phyloP scores from a whole-genome alignment of 164 flowering plant genomes.

The grape (Vitis vinifera) region DNA sequence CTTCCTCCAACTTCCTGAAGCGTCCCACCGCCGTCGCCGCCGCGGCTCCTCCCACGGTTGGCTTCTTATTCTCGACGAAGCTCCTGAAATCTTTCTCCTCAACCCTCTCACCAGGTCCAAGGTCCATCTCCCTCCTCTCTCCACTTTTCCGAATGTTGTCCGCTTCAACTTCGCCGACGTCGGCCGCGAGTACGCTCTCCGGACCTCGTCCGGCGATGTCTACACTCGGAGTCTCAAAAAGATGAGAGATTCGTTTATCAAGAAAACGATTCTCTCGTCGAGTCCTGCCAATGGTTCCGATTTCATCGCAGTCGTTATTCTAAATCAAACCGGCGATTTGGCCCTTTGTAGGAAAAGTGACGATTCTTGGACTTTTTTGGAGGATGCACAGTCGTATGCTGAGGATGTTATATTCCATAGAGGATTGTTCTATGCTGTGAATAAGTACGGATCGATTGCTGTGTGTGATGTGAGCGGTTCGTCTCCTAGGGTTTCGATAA shows the following conservation, averaged over 20 bases:
- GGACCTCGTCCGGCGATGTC: slow-evolving; percentile 12
- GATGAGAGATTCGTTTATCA: slow-evolving; percentile 52
- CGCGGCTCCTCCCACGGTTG: slow-evolving; percentile 72
- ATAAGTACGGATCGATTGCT: slow-evolving; percentile 31
- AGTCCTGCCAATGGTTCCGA: slow-evolving; percentile 20
- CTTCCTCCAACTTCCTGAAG: slow-evolving; percentile 37
- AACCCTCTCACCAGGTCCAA: slow-evolving; percentile 46
- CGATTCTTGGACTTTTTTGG: slow-evolving; percentile 33
- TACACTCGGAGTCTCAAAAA: slow-evolving; percentile 25
- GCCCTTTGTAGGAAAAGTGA: slow-evolving; percentile 41
- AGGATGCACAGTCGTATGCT: slow-evolving; percentile 17
- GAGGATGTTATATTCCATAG: slow-evolving; percentile 43
- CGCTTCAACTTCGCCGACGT: slow-evolving; percentile 32
- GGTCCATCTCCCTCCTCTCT: slow-evolving; percentile 40
- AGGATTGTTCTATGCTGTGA: slow-evolving; percentile 44
- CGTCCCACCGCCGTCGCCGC: slow-evolving; percentile 32
- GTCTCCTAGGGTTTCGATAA: slow-evolving; percentile 24
- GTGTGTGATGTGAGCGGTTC: slow-evolving; percentile 30
- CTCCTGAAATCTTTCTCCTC: slow-evolving; percentile 35
- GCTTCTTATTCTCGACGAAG: slow-evolving; percentile 47
- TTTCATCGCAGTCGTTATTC: slow-evolving; percentile 43
- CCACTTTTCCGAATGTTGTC: slow-evolving; percentile 42
- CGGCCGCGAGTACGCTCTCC: slow-evolving; percentile 47
- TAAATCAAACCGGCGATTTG: slow-evolving; percentile 31
- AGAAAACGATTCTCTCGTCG: slow-evolving; percentile 47